phyloP scores from a whole-genome alignment of 2,329 filamentous ascomycete species.

The Diaporthe longicolla region DNA sequence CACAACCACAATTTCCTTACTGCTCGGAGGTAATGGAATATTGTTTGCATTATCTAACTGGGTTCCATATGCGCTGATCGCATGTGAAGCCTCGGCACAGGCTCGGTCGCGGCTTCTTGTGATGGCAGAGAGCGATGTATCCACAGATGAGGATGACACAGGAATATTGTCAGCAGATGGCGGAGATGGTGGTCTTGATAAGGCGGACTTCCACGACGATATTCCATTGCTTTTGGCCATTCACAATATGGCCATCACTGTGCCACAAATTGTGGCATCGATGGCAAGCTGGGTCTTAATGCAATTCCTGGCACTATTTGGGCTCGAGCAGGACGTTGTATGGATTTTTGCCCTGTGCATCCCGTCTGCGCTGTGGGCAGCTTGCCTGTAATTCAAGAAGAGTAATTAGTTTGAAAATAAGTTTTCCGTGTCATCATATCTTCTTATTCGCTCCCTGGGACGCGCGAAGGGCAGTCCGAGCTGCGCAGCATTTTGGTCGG shows the following conservation, averaged over 20 bases:
- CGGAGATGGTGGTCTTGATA: neutral
- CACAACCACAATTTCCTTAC: neutral
- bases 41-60: conserved; percentile 17
- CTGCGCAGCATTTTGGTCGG: neutral
- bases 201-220: neutral
- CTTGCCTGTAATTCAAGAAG: neutral
- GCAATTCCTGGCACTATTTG: conserved; percentile 8
- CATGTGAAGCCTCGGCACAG: conserved; percentile 12
- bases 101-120: neutral
- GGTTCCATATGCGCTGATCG: conserved; percentile 26
- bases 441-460: too few species aligned
- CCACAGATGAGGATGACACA: neutral
- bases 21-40: conserved; percentile 10
- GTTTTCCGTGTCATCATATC: too few species aligned
- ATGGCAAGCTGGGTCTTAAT: conserved; percentile 14
- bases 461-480: too few species aligned
- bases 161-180: neutral
- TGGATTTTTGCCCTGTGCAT: conserved; percentile 17
- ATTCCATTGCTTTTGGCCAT: neutral
- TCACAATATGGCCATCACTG: conserved; percentile 15
- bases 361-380: conserved; percentile 22
- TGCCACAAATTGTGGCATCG: conserved; percentile 16
- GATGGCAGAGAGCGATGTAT: too few species aligned
- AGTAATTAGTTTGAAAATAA: neutral
- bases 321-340: neutral